Conservation (phyloP, 371 early-diverging fungal genomes). For the Mortierella sp. region DNA sequence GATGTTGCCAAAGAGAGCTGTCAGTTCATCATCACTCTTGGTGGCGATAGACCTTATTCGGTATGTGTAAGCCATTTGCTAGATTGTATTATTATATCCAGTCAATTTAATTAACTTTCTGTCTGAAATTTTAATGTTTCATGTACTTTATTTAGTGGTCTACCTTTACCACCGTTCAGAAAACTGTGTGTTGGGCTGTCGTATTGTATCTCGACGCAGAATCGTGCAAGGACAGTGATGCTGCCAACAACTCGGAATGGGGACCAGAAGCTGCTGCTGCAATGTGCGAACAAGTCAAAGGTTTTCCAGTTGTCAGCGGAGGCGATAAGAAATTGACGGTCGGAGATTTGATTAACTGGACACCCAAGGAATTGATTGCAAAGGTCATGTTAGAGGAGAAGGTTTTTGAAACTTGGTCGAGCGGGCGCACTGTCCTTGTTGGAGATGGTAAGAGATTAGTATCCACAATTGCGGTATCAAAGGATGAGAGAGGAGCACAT, state of each 20-base stretch:
- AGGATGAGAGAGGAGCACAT: too few relatives aligned
- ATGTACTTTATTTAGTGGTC: neutral
- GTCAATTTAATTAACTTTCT: neutral
- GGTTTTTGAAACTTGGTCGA: conserved; percentile 34
- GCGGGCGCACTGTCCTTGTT: conserved; percentile 33
- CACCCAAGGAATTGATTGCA: conserved; percentile 22
- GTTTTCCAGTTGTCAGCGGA: conserved; percentile 13
- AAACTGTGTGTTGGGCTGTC: conserved; percentile 21
- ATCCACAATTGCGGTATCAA: neutral
- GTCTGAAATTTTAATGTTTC: too few relatives aligned
- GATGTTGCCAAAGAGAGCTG: conserved; percentile 7
- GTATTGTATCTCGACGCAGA: neutral
- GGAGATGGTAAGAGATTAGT: conserved; percentile 27
- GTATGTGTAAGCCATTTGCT: neutral
- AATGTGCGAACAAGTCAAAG: conserved; percentile 22
- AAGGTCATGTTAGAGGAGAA: conserved; percentile 46
- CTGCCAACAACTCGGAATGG: conserved; percentile 20
- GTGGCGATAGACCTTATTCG: conserved; percentile 12
- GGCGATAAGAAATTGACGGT: conserved; percentile 7
- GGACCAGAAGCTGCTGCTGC: conserved; percentile 14
- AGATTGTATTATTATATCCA: conserved; percentile 2
- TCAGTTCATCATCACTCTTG: conserved; percentile 15
- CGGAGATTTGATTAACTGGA: conserved; percentile 25
- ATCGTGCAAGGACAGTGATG: neutral
- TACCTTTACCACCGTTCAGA: neutral